Evolutionary conservation across 768 basidiomycete genomes (phyloP).

Genomic region (Agrocybe chaxingu): DNA sequence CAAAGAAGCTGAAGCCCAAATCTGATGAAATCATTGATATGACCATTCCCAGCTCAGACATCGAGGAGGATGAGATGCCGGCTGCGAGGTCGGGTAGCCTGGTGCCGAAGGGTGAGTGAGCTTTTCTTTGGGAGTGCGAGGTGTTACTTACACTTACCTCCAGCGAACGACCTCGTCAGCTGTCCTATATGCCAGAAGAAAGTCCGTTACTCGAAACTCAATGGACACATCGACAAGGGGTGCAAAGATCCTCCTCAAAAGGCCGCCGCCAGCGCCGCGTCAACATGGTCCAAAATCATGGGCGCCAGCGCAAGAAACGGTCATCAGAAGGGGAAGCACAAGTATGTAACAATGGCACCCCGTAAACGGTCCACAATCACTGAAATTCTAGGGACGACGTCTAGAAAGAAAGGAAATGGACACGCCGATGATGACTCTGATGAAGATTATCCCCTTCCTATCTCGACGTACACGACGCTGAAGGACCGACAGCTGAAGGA

Average conservation of each 20-base stretch:
- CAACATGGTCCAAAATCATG: conserved; percentile 47
- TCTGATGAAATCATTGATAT: conserved; percentile 8
- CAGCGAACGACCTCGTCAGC: conserved; percentile 38
- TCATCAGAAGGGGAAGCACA: conserved; percentile 26
- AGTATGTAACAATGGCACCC: conserved; percentile 21
- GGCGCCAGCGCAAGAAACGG: conserved; percentile 35
- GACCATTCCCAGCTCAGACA: conserved; percentile 32
- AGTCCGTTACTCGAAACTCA: conserved; percentile 48
- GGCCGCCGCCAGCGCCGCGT: conserved; percentile 13
- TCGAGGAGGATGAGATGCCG: conserved; percentile 28
- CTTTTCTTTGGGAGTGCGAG: background rate
- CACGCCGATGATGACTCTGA: conserved; percentile 20
- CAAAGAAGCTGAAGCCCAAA: conserved; percentile 17
- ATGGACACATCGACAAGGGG: conserved; percentile 63
- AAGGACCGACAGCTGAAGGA: conserved; percentile 61
- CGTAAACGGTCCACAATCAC: conserved; percentile 4
- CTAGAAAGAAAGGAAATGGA: conserved; percentile 16
- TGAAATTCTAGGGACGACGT: conserved; percentile 5
- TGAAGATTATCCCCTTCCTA: conserved; percentile 50
- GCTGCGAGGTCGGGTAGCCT: conserved; percentile 5
- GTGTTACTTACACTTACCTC: background rate
- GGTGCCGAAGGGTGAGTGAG: conserved; percentile 16
- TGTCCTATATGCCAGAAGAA: conserved; percentile 62
- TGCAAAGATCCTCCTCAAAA: conserved; percentile 35
- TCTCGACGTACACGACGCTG: conserved; percentile 60